Base-by-base conservation (phyloP, 2,329 filamentous ascomycete species). In the Fusarium lyarnte region DNA sequence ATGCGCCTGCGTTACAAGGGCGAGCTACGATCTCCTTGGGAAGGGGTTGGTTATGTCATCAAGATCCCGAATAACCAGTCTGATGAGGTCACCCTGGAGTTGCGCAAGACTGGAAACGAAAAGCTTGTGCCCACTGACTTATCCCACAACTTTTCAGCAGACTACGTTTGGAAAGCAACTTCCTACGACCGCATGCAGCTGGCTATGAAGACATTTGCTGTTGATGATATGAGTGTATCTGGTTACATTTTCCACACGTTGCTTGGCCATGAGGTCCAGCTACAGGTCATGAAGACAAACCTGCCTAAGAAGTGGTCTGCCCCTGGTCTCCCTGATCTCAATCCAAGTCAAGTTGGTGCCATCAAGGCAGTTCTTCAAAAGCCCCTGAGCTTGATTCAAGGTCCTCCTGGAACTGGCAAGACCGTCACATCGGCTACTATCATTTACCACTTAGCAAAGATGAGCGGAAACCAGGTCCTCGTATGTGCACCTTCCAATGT, bases 31-130 rank as follows among this genome's bases (percentile, higher is more conserved):
- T 89, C 93, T 19, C 90, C 94, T 66, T 99, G 96, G 96, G 96
- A 99, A 81, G 96, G 96, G 41, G 96, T 99, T 38, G 96, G 96
- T 73, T 99, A 99, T 82, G 96, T 99, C 69, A 95, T 98, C 85
- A 99, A 99, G 85, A 98, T 99, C 67, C 97, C 96, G 27, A 98
- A 99, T 87, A 98, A 98, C 83, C 94, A 97, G 84, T 98, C 95
- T 19, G 96, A 99, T 78, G 95, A 99, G 81, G 96, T 99, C 58
- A 97, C 93, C 14, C 92, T 99, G 73, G 96, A 99, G 81, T 85
- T 99, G 79, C 93, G 96, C 75, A 94, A 96, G 78, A 95, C 96
- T 71, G 95, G 94, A 69, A 97, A 97, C 80, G 95, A 98, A 84
- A 98, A 98, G 83, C 94, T 93, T 33, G 94, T 98, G 2, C 96